Evolutionary conservation across 1,284 basidiomycete genomes (phyloP).

Genomic region (Sutorius eximius): DNA sequence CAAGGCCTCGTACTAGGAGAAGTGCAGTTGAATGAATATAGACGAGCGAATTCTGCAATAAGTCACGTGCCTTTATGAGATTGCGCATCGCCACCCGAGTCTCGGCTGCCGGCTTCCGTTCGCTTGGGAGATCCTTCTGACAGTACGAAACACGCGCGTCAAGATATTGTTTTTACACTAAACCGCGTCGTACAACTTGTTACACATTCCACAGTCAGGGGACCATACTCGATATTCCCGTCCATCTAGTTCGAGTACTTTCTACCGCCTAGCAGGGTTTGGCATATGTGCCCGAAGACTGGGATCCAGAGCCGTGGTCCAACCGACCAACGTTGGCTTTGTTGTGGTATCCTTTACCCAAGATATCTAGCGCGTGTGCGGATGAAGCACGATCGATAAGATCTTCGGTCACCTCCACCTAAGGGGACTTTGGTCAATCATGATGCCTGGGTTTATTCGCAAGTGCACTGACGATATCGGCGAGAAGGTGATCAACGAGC

Average conservation of each 20-base stretch:
- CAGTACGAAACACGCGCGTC: background rate
- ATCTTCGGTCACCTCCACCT: slow-evolving; percentile 63
- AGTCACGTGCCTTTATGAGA: background rate
- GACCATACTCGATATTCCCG: background rate
- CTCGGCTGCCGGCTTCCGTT: too few species aligned
- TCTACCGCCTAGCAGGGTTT: slow-evolving; percentile 54
- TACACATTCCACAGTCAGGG: background rate
- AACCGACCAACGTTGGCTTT: slow-evolving; percentile 39
- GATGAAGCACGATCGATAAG: slow-evolving; percentile 48
- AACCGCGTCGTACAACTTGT: slow-evolving; percentile 4
- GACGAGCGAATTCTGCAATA: too few species aligned
- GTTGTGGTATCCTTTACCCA: slow-evolving; percentile 35
- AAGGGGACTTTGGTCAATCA: background rate
- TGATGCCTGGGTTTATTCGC: background rate
- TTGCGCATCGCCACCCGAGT: background rate
- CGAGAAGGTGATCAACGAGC: slow-evolving; percentile 64
- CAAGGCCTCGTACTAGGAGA: background rate
- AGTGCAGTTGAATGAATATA: too few species aligned
- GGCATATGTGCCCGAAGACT: slow-evolving; percentile 61
- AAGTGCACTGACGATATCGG: slow-evolving; percentile 53
- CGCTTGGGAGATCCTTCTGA: too few species aligned
- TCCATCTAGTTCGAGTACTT: background rate
- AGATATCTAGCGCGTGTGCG: slow-evolving; percentile 49
- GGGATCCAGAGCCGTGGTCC: slow-evolving; percentile 46
- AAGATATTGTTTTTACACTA: background rate